Conservation (phyloP, 306 rosid species). For the Senna tora region DNA sequence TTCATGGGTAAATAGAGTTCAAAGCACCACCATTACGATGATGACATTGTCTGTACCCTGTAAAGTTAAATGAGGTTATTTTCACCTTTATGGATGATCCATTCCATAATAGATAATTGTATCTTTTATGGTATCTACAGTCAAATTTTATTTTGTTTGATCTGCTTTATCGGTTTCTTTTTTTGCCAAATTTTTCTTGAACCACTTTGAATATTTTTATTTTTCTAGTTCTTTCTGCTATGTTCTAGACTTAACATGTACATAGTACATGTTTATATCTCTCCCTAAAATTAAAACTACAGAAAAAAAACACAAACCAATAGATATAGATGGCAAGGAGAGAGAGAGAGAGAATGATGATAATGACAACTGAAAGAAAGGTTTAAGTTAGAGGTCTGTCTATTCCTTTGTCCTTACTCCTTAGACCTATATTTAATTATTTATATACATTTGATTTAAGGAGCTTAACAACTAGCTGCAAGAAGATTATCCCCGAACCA, state of each 20-base stretch:
- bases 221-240: not conserved
- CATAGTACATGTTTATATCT: too few relatives aligned
- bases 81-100: not conserved
- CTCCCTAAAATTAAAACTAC: too few relatives aligned
- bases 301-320: too few relatives aligned
- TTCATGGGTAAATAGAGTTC: too few relatives aligned
- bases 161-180: too few relatives aligned
- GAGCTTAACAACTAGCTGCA: not conserved
- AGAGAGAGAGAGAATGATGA: too few relatives aligned
- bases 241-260: not conserved
- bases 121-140: not conserved
- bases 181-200: too few relatives aligned
- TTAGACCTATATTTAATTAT: not conserved
- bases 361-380: too few relatives aligned
- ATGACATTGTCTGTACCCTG: not conserved
- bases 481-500: not conserved
- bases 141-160: constrained; percentile 2
- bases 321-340: too few relatives aligned
- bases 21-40: too few relatives aligned
- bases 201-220: not conserved
- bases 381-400: not conserved
- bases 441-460: not conserved
- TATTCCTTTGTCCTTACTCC: not conserved
- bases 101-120: too few relatives aligned
- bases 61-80: constrained; percentile 3